These are phyloP conservation scores for Fusarium verticillioides DNA, from an alignment of 2,329 filamentous ascomycete genomes.

Conservation along the genomic window DNA sequence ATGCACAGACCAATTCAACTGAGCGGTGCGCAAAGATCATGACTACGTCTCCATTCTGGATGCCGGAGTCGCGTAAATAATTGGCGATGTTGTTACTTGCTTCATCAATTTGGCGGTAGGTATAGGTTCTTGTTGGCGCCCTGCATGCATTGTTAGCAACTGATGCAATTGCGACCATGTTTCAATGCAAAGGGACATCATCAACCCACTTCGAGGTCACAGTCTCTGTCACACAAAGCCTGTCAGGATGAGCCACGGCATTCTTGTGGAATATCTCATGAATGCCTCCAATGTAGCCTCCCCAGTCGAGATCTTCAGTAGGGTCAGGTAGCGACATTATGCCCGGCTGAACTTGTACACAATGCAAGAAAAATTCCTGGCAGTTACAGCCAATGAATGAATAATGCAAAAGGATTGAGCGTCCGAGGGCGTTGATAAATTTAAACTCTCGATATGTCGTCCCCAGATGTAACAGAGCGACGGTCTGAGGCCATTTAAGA, in stretches of 20 bases:
- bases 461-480: not conserved
- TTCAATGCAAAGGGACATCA: not conserved
- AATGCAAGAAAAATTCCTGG: not conserved
- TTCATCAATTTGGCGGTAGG: slow-evolving; percentile 1
- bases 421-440: not conserved
- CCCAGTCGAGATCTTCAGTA: slow-evolving; percentile 1
- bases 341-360: not conserved
- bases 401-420: not conserved
- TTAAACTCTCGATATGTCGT: not conserved
- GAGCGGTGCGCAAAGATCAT: not conserved
- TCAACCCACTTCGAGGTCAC: not conserved
- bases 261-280: slow-evolving; percentile 14
- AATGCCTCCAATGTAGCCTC: not conserved
- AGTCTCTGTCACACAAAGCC: not conserved
- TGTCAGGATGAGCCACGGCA: not conserved
- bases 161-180: not conserved
- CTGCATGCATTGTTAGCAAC: not conserved
- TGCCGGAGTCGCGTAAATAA: not conserved
- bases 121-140: not conserved
- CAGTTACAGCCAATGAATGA: not conserved
- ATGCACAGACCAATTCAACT: not conserved
- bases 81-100: not conserved
- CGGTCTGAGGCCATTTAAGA: not conserved
- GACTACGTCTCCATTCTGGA: not conserved
- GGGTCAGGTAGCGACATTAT: not conserved